phyloP scores from a whole-genome alignment of 331 rosid species.

The Quercus lobata region DNA sequence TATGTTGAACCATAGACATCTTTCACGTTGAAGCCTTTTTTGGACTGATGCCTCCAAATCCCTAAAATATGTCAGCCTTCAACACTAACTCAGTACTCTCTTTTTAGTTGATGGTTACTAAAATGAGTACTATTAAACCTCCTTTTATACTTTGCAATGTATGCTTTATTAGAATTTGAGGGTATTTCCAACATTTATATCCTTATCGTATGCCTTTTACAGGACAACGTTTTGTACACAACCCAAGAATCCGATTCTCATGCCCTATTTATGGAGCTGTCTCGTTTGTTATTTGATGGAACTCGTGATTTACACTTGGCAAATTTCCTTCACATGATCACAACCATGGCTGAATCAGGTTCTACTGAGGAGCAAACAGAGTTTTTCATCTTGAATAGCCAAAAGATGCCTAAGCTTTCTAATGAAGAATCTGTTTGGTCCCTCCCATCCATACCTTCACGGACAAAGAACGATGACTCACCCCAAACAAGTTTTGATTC shows the following conservation, averaged over 20 bases:
- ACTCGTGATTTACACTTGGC: conserved; percentile 59
- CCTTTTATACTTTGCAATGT: background rate
- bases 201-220: conserved; percentile 16
- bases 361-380: conserved; percentile 67
- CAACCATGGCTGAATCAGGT: conserved; percentile 71
- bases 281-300: conserved; percentile 61
- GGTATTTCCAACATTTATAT: background rate
- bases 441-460: conserved; percentile 32
- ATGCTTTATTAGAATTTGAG: background rate
- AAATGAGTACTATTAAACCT: too few species aligned
- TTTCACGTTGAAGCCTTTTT: too few species aligned
- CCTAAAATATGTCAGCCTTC: too few species aligned
- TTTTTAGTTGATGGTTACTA: too few species aligned
- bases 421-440: conserved; percentile 76
- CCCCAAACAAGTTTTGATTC: conserved; percentile 22
- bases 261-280: conserved; percentile 81
- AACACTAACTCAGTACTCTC: too few species aligned
- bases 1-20: too few species aligned
- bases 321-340: conserved; percentile 87
- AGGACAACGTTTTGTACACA: conserved; percentile 64
- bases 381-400: conserved; percentile 64
- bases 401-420: conserved; percentile 59
- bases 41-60: too few species aligned
- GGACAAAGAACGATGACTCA: conserved; percentile 21
- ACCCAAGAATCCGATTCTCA: conserved; percentile 63